A percentile compares a stretch with the other conserved stretches of the same genome.
Evolutionary conservation across 306 rosid genomes (phyloP).

Genomic region (Citrullus amarus): DNA sequence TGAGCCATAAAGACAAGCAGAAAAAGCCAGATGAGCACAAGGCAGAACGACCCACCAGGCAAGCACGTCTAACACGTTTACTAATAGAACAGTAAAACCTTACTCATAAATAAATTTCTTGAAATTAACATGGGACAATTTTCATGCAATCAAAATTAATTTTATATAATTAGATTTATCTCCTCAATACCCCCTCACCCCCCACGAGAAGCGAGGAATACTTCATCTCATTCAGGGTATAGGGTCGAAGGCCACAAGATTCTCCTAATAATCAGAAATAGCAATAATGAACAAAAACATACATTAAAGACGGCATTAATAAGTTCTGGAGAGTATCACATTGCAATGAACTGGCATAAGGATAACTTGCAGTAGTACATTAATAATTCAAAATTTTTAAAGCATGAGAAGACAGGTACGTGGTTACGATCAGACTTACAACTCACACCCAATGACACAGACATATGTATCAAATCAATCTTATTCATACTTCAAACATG

Average conservation of each 20-base stretch:
- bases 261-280: neutral
- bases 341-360: neutral
- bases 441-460: neutral
- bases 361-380: neutral
- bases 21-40: neutral
- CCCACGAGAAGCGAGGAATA: too few relatives aligned
- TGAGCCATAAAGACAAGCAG: neutral
- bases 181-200: too few relatives aligned
- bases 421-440: neutral
- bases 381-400: neutral
- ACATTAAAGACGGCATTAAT: neutral
- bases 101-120: neutral
- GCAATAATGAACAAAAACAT: neutral
- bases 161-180: too few relatives aligned
- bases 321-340: neutral
- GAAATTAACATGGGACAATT: neutral
- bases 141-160: neutral
- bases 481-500: neutral
- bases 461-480: neutral
- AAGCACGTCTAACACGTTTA: neutral
- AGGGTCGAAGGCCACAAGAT: neutral
- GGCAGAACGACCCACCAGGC: neutral
- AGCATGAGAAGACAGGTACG: neutral
- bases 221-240: neutral
- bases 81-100: neutral